Percentiles rank a stretch among this genome's conserved stretches.
phyloP scores from a whole-genome alignment of 805 yeast genomes.

The Saturnispora quitensis region DNA sequence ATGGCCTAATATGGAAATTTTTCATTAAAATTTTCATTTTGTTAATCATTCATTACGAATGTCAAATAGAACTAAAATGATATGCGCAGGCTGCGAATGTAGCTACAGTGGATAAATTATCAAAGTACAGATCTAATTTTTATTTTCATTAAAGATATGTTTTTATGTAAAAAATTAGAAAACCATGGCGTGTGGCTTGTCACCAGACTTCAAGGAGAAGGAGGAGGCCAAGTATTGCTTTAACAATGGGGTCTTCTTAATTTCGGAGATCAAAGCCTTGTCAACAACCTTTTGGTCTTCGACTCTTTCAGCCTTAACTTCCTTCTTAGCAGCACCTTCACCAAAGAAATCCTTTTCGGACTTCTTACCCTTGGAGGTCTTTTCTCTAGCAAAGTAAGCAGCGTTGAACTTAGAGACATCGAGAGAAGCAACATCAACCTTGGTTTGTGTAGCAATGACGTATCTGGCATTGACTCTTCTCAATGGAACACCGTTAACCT shows the following conservation, averaged over 20 bases:
- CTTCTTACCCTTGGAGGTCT: conserved; percentile 70
- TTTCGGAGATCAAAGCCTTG: conserved; percentile 82
- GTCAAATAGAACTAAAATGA: background rate
- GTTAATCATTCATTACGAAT: background rate
- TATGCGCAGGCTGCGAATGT: background rate
- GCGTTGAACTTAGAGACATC: conserved; percentile 87
- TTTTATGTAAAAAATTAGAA: conserved; percentile 45
- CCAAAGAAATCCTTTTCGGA: conserved; percentile 90
- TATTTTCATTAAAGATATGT: conserved; percentile 5
- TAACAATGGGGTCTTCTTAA: conserved; percentile 95
- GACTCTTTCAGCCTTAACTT: conserved; percentile 85
- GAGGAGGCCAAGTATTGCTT: conserved; percentile 93
- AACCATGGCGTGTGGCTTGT: conserved; percentile 96
- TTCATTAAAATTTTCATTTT: background rate
- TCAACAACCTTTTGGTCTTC: conserved; percentile 96
- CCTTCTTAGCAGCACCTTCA: conserved; percentile 69
- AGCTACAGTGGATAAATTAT: background rate
- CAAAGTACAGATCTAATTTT: conserved; percentile 5
- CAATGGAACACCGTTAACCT: conserved; percentile 98
- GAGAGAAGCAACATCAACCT: conserved; percentile 68
- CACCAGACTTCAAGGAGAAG: conserved; percentile 97
- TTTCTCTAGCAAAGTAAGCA: conserved; percentile 95
- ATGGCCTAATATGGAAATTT: background rate
- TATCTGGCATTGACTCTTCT: conserved; percentile 98
- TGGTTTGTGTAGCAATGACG: conserved; percentile 97